Percentiles rank a stretch among this genome's conserved stretches.
Conservation (phyloP, 2,329 filamentous ascomycete species). For the Niveomyces coronatus region DNA sequence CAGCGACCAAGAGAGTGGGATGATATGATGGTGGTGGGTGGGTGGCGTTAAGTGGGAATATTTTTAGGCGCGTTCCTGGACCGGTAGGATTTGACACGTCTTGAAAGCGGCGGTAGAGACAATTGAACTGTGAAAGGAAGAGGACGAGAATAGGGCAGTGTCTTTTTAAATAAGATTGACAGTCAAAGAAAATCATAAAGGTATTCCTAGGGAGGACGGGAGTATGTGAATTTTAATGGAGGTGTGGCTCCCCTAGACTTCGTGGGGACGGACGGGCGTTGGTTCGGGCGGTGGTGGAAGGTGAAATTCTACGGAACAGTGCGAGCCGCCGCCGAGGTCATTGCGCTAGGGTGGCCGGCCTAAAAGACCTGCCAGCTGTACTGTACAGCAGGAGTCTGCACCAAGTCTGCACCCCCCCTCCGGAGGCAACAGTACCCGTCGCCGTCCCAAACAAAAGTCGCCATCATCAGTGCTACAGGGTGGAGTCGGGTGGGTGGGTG, state of each 20-base stretch:
- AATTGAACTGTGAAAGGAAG: neutral
- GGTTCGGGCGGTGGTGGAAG: constrained; percentile 3
- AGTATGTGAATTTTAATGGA: neutral
- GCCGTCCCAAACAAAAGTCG: constrained; percentile 4
- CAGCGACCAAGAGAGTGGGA: too few species aligned
- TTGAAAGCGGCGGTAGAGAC: neutral
- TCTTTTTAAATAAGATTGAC: too few species aligned
- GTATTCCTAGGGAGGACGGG: neutral
- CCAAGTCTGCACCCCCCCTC: too few species aligned
- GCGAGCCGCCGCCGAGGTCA: constrained; percentile 9
- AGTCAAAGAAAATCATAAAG: too few species aligned
- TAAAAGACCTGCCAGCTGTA: neutral
- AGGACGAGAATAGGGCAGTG: neutral
- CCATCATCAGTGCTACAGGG: neutral
- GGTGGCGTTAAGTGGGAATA: constrained; percentile 7
- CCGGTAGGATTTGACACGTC: neutral
- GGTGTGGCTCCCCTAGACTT: neutral
- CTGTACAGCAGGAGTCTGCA: constrained; percentile 1
- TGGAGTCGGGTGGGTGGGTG: neutral
- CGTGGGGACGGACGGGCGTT: constrained; percentile 3
- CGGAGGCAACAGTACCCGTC: too few species aligned
- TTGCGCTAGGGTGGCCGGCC: neutral
- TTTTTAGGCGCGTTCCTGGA: constrained; percentile 5
- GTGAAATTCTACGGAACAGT: constrained; percentile 9
- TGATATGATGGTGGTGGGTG: constrained; percentile 7